phyloP scores from a whole-genome alignment of 306 rosid genomes.

The Citrullus colocynthis region DNA sequence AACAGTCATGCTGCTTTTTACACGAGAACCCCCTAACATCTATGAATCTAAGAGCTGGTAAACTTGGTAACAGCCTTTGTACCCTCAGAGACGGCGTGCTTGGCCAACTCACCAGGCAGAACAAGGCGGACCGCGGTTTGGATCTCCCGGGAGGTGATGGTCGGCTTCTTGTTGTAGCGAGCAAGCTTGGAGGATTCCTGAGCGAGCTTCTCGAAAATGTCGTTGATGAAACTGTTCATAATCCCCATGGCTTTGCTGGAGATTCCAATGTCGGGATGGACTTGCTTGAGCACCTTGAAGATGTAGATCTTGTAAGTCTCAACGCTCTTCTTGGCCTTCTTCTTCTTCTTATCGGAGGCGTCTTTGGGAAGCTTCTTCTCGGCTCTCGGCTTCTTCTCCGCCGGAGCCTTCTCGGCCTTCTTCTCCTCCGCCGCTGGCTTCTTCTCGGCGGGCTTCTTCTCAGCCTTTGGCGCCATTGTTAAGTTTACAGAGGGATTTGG shows the following conservation, averaged over 20 bases:
- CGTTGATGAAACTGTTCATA: constrained; percentile 50
- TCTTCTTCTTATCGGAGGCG: constrained; percentile 39
- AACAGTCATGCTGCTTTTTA: background rate
- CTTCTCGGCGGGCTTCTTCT: constrained; percentile 41
- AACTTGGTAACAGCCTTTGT: too few relatives aligned
- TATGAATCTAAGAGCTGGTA: too few relatives aligned
- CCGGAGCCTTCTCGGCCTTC: constrained; percentile 36
- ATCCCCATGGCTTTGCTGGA: constrained; percentile 53
- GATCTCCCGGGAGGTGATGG: constrained; percentile 48
- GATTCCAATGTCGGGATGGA: constrained; percentile 44
- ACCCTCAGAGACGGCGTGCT: too few relatives aligned
- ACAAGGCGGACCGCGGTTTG: constrained; percentile 38
- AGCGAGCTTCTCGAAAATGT: constrained; percentile 49
- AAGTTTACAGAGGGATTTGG: too few relatives aligned
- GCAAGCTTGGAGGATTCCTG: constrained; percentile 38
- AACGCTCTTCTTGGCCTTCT: constrained; percentile 36
- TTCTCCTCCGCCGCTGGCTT: constrained; percentile 31
- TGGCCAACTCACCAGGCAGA: too few relatives aligned
- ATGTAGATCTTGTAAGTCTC: constrained; percentile 54
- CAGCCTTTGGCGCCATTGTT: too few relatives aligned
- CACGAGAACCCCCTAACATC: background rate
- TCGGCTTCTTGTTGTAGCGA: constrained; percentile 49
- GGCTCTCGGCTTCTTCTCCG: constrained; percentile 47
- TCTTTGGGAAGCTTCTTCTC: constrained; percentile 45
- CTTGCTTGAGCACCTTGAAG: constrained; percentile 54